Conservation (phyloP, 345 rosid genomes). For the Hibiscus mutabilis region DNA sequence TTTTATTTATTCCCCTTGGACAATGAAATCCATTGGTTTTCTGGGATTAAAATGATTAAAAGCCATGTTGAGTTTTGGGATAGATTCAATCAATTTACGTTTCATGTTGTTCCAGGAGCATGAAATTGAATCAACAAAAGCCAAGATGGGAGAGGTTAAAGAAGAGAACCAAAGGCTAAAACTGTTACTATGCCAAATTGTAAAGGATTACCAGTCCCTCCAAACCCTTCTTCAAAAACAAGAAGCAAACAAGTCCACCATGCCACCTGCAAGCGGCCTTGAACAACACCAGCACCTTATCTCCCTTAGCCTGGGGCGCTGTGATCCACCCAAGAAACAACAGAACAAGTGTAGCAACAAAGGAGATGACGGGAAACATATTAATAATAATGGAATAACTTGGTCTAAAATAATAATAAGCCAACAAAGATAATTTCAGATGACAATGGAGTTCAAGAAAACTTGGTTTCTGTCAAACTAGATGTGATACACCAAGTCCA, state of each 20-base stretch:
- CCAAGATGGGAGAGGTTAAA: slow-evolving; percentile 31
- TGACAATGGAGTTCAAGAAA: slow-evolving; percentile 47
- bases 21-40: background rate
- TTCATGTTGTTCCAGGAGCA: slow-evolving; percentile 21
- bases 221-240: slow-evolving; percentile 23
- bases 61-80: too few species aligned
- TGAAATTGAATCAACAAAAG: slow-evolving; percentile 33
- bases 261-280: background rate
- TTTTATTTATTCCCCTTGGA: background rate
- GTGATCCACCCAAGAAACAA: slow-evolving; percentile 6
- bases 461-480: slow-evolving; percentile 77
- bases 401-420: slow-evolving; percentile 26
- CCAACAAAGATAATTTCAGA: slow-evolving; percentile 14
- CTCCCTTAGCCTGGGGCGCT: slow-evolving; percentile 41
- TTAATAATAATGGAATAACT: slow-evolving; percentile 14
- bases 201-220: slow-evolving; percentile 38
- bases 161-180: slow-evolving; percentile 43
- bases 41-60: too few species aligned
- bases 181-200: slow-evolving; percentile 20
- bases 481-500: slow-evolving; percentile 80
- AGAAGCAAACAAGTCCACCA: background rate
- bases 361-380: background rate
- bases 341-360: slow-evolving; percentile 7
- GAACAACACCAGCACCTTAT: slow-evolving; percentile 17
- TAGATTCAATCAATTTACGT: too few species aligned